Base-by-base conservation (phyloP, 1,139 yeast species). In the Nakaseomyces nivariensis region DNA sequence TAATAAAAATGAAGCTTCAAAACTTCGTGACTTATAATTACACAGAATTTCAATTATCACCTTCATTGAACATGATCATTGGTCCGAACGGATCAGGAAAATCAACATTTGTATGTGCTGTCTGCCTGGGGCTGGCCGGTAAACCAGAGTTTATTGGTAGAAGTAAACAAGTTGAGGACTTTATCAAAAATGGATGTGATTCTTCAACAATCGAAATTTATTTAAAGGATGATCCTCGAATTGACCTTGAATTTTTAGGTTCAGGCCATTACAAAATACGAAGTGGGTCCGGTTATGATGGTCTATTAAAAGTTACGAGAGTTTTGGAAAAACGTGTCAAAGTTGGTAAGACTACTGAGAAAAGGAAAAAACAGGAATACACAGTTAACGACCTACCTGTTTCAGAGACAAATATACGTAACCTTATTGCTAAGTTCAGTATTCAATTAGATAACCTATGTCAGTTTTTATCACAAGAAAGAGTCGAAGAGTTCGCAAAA, bases 1-100 rank as follows among this genome's bases (percentile, higher is more conserved):
- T 90, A 47, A 66, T 84, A n/a, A 73, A 78, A 43, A 81, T 89
- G 32, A 75, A 73, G 51, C 76, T 89, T 52, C 69, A 68, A 53
- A 86, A 90, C 66, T 90, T 90, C 71, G 89, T 94, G 60, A 88
- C 96, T 0, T 90, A 90, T 63, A 69, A 81, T 3, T 72, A 78
- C 51, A 85, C 92, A 0, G 92, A 85, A 63, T 90, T 88, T 66
- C 72, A 74, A 43, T 74, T 90, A 48, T 86, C 95, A 0, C 97
- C 97, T 0, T 75, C 83, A 3, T 72, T 94, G 63, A 94, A 94
- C 64, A 81, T 94, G 87, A 85, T 94, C 52, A 85, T 92, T 50
- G 98, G 97, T 0, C 97, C 98, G 5, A 94, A 94, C 63, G 99
- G 99, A 38, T 81, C 96, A 0, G 99, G 99, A 5, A 94, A 94